Evolutionary conservation across 352 stramenopile genomes (phyloP).

Genomic region (Phytopythium boreale): DNA sequence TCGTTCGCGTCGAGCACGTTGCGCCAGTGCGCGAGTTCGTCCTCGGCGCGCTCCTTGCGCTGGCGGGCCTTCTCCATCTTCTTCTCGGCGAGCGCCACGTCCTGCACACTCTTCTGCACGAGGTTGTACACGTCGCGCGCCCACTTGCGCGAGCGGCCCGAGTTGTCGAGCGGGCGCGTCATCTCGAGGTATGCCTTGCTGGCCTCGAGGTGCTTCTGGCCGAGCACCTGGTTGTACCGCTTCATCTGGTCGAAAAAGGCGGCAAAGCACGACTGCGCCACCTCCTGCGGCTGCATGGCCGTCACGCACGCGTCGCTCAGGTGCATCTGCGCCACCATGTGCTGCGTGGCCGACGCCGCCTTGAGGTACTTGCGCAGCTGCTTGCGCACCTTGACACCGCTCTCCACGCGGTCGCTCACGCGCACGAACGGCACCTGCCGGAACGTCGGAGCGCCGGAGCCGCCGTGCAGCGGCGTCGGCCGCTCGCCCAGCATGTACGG

Average conservation of each 20-base stretch:
- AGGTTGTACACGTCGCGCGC: constrained; percentile 73
- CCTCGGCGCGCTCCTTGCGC: constrained; percentile 59
- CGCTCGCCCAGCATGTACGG: constrained; percentile 83
- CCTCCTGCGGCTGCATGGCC: constrained; percentile 75
- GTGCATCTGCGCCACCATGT: constrained; percentile 78
- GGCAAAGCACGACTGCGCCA: constrained; percentile 76
- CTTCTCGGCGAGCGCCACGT: constrained; percentile 63
- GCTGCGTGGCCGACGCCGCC: constrained; percentile 67
- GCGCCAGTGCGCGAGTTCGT: constrained; percentile 76
- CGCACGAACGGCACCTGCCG: constrained; percentile 82
- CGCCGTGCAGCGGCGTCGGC: constrained; percentile 48
- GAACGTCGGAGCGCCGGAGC: constrained; percentile 54
- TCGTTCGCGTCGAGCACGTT: constrained; percentile 76
- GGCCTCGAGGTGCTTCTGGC: constrained; percentile 71
- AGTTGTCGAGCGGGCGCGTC: constrained; percentile 73
- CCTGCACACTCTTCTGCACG: constrained; percentile 73
- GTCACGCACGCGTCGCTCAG: constrained; percentile 74
- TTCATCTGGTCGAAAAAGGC: constrained; percentile 77
- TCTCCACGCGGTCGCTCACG: constrained; percentile 75
- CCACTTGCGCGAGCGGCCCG: constrained; percentile 71
- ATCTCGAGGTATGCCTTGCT: constrained; percentile 78
- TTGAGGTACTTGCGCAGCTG: constrained; percentile 85
- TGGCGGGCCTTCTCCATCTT: constrained; percentile 74
- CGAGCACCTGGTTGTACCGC: constrained; percentile 75
- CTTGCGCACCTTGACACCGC: constrained; percentile 77